Base-by-base conservation (phyloP, 768 basidiomycete genomes). In the Tephrocybe rancida region DNA sequence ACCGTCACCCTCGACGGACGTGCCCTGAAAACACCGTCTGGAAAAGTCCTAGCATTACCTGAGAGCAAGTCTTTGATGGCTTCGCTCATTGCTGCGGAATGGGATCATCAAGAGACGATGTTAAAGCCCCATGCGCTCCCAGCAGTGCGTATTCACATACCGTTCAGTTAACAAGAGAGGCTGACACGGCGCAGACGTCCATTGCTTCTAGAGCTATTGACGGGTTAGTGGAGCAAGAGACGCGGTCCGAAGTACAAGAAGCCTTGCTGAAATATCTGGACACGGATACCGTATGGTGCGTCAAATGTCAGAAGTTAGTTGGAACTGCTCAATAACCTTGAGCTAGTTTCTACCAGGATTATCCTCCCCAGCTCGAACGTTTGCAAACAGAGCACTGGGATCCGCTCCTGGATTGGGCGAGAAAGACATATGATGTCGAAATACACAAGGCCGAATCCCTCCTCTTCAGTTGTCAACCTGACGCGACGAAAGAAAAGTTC, bases 101-200 rank as follows among this genome's bases (percentile, higher is more conserved):
- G 97, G 97, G 95, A 99, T 63, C 90, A 88, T 64, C 96, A 98
- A 71, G 85, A 85, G 53, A 86, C 76, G 5, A 63, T 95, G 1
- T 66, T 98, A 57, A 98, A 95, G 69, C 89, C 89, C 22, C 92
- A 96, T 68, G 88, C 94, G 1, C 73, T 99, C 22, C 95, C 97
- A 14, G 83, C 97, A 82, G 96, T 97, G 66, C 48, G 76, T 32
- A 48, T 11, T 22, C 41, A 5, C 18, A 10, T 3, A 25, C 7
- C 19, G 10, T 34, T 38, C 30, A 39, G 11, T 6, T 6, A 41
- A 22, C 27, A 37, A 9, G 10, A 37, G 19, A 35, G 32, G n/a
- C 6, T 30, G 26, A 39, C 55, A 7, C 43, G 42, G 30, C 58
- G 41, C 52, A 98, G 96, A 99, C 97, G 0, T 95, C 94, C 3